These are phyloP conservation scores for Lodderomyces margitis DNA, from an alignment of 1,139 yeast species.

Conservation along the genomic window DNA sequence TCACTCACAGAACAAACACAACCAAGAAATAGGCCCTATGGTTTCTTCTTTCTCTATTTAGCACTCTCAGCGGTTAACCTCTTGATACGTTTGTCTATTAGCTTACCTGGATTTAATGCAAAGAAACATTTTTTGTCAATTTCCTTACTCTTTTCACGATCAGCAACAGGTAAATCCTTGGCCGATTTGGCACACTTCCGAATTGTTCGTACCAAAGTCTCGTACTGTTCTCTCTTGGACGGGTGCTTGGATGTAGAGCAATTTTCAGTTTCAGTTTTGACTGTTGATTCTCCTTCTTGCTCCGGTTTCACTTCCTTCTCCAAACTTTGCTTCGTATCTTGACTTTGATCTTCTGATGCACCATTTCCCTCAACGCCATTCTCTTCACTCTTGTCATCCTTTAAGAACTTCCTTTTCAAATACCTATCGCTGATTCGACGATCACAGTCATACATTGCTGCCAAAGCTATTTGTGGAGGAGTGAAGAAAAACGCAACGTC, in stretches of 20 bases:
- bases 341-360: conserved; percentile 9
- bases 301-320: conserved; percentile 3
- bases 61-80: conserved; percentile 14
- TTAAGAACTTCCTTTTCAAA: conserved; percentile 56
- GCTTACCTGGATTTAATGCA: conserved; percentile 55
- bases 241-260: neutral
- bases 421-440: conserved; percentile 65
- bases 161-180: conserved; percentile 40
- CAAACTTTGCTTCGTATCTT: conserved; percentile 8
- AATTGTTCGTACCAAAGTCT: conserved; percentile 43
- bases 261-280: conserved; percentile 3
- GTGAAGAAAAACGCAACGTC: conserved; percentile 77
- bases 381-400: conserved; percentile 14
- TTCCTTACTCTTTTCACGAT: conserved; percentile 58
- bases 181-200: conserved; percentile 50
- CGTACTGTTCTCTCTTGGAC: conserved; percentile 30
- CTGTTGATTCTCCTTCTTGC: too few relatives aligned
- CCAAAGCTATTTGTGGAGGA: conserved; percentile 94
- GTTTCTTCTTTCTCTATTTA: neutral
- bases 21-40: too few relatives aligned
- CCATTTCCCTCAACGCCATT: conserved; percentile 11
- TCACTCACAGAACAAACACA: too few relatives aligned
- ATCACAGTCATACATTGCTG: conserved; percentile 71
- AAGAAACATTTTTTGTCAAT: conserved; percentile 65
- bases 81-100: conserved; percentile 42